Evolutionary conservation across 225 moss, liverwort and hornwort species (phyloP), one percentile per base, ranked within the genome.

Genomic region (Takakia lepidozioides): DNA sequence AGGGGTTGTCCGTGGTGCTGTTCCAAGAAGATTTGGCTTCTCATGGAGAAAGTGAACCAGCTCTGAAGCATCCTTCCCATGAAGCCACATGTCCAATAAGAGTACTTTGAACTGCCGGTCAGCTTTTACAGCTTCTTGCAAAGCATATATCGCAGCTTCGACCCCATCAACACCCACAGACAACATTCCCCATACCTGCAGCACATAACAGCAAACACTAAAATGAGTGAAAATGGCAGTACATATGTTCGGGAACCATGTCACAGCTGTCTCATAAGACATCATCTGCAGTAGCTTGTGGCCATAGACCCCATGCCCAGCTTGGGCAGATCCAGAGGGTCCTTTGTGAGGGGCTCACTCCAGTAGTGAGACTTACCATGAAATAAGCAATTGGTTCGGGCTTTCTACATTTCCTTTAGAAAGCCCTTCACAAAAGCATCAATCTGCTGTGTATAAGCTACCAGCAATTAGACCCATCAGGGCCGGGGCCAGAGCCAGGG

Each of bases 71-170:
- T 82, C 76, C 61, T 69, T 73, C 15, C 73, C 72, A 43, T 63
- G 27, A 24, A 82, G 48, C 81, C 81, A 82, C 81, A 82, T 72
- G 54, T 82, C 81, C 56, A 82, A 41, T 45, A 82, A 36, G 46
- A 82, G 57, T 48, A 82, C 47, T 66, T 69, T 73, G 63, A 70
- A 76, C 39, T 70, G 73, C 24, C 44, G 69, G 46, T 66, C 73
- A n/a, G 66, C 56, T 45, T 54, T 69, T 44, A 54, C 69, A 51
- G 81, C 81, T 54, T 51, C 43, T 64, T 82, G 62, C 50, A 82
- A 52, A 41, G 72, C 68, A 47, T 47, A 22, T 56, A 69, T 82
- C 36, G 81, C 81, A 46, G 63, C 19, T 48, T 77, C 81, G 15
- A 73, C 66, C 25, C 81, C 76, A 64, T 76, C 73, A 19, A 66